Evolutionary conservation across 108 stramenopile species (phyloP), one percentile per base, ranked within the genome.

Genomic region (Skeletonema costatum): DNA sequence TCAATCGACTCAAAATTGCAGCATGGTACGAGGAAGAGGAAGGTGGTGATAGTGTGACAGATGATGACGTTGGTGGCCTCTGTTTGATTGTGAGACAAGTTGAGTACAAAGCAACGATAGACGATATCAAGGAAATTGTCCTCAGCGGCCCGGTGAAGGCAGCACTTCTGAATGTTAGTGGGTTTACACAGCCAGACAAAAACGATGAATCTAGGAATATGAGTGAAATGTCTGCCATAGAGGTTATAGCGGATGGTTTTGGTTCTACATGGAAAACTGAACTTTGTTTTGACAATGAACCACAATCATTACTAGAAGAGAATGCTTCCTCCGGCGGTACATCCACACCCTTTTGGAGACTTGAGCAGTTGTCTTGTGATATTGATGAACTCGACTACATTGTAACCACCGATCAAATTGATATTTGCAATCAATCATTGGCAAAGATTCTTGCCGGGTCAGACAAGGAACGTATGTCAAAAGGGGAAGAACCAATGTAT

Each of bases 331-430:
- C 36, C 3, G 16, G 38, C n/a, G n/a, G 30, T 62, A 31, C 38
- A 5, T 14, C 38, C 21, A 51, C 73, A 29, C 82, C 73, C 30
- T 83, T 83, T 66, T 60, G 69, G 60, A 83, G 64, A 31, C 59
- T 83, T 32, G 71, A 83, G 32, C 64, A 70, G 32, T 13, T 83
- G 56, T 66, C 70, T 2, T 39, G 17, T 39, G 38, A 80, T 30
- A 86, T 86, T 32, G 65, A 75, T 25, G 82, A 86, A 59, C 73
- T 86, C 25, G 85, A 83, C 42, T 86, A 83, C 58, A 56, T 83
- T 17, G 73, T 80, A 35, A 51, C 70, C 68, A 64, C 82, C 17
- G 75, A 65, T n/a, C 74, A 77, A 64, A 75, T 86, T 60, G 78
- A 83, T 58, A 83, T 86, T 31, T 74, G 61, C 44, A 83, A 86